Base-by-base conservation (phyloP, 768 basidiomycete genomes). In the Mycena crocata region DNA sequence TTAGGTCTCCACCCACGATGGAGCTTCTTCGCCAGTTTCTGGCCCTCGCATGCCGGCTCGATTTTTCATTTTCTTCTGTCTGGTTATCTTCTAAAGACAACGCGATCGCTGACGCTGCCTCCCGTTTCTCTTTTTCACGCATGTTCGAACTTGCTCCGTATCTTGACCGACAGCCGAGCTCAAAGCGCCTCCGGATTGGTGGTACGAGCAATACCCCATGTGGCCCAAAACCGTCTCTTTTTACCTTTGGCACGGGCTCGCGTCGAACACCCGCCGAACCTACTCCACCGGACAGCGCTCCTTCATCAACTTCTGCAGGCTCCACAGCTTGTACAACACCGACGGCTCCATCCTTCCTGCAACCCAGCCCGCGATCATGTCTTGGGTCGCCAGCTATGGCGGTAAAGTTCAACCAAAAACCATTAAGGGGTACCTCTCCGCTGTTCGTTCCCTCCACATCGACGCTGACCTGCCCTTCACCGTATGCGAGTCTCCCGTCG, bases 241-340 rank as follows among this genome's bases (percentile, higher is more conserved):
- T 64, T 72, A 72, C 65, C 72, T 79, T 15, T 79, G 73, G 75
- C 73, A 79, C 50, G 75, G 78, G 4, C 72, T 79, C 42, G 72
- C 77, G 9, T 57, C 74, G 30, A 75, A 69, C 42, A 80, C 80
- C 34, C 66, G 76, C 0, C 71, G 66, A 31, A 72, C 75, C 10
- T 80, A 81, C 58, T 62, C 68, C 13, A 70, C 78, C 0, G 77
- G 78, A 5, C 78, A 80, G 50, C 52, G 66, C 3, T 78, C 72
- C 2, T 81, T 74, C 68, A 52, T 79, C 55, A 62, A 77, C 31
- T 79, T 76, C 58, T 57, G 71, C 56, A 34, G 31, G 2, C 69
- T 74, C 57, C 34, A 74, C 64, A 61, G 59, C 10, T 44, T 73
- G 28, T 67, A 62, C 42, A 35, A 51, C 28, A 9, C 37, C 49